phyloP scores from a whole-genome alignment of 2,329 filamentous ascomycete species.

The Neonectria punicea region DNA sequence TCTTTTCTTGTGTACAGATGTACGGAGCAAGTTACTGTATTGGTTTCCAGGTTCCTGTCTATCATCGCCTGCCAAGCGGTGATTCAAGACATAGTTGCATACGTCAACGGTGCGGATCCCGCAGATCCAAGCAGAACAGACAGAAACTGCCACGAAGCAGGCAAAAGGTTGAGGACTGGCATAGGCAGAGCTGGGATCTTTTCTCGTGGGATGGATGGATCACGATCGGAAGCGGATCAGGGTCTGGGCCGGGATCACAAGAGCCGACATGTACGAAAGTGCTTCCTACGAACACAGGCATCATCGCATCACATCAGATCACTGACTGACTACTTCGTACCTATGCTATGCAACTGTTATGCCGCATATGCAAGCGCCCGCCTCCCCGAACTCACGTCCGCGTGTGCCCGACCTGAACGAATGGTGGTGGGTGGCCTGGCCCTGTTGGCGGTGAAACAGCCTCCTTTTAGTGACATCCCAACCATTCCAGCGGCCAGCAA shows the following conservation, averaged over 20 bases:
- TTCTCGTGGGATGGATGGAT: slow-evolving; percentile 14
- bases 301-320: too few relatives aligned
- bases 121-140: slow-evolving; percentile 1
- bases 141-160: too few relatives aligned
- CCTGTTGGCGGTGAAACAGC: slow-evolving; percentile 27
- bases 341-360: background rate
- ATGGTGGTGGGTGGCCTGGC: background rate
- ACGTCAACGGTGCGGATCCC: slow-evolving; percentile 23
- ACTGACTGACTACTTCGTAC: too few relatives aligned
- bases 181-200: background rate
- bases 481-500: background rate
- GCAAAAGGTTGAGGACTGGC: too few relatives aligned
- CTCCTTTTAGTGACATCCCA: background rate
- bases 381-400: slow-evolving; percentile 15
- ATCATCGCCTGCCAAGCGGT: background rate
- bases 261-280: background rate
- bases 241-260: too few relatives aligned
- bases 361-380: slow-evolving; percentile 35
- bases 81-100: background rate
- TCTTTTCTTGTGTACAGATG: background rate
- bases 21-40: too few relatives aligned
- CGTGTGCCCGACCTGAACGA: slow-evolving; percentile 5
- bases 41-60: slow-evolving; percentile 8
- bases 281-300: too few relatives aligned
- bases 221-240: slow-evolving; percentile 1